Base-by-base conservation (phyloP, 441 rosid species). In the Brassica hybrid region DNA sequence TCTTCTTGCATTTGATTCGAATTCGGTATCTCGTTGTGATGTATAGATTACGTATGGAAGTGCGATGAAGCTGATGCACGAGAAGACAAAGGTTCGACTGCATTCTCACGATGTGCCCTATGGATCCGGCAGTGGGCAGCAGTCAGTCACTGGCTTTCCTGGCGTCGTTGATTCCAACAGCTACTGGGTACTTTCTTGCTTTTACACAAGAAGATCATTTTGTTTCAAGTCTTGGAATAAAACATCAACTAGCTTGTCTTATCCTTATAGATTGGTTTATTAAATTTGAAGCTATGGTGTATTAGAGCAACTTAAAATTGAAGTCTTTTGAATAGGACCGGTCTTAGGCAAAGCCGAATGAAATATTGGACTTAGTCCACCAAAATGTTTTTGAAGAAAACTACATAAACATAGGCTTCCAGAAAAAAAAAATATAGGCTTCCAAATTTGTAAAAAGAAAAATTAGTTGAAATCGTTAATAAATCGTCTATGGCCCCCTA, bases 61-160 rank as follows among this genome's bases (percentile, higher is more conserved):
- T 36, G 91, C 86, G 78, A 74, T 96, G 12, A 96, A 96, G 91
- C 80, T 94, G 84, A 90, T 88, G 97, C 99, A 96, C 30, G 98
- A 96, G 86, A 89, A 76, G 83, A 94, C 99, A 0, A 94, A 83
- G 66, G 84, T 80, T 70, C 76, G 99, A 79, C 74, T 96, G 41
- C 98, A 94, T 84, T 96, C 99, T 3, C 99, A 96, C 57, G 99
- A 96, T 48, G 99, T 96, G 70, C 99, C 98, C 0, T 96, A 94
- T 18, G 99, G 99, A 41, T 91, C 99, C 18, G 99, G 99, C 14
- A 94, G 98, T 75, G 98, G 98, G 45, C 99, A 96, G 83, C 99
- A 96, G 76, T 96, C 99, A 3, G 98, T 96, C 25, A 96, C 99
- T 6, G 92, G 94, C 54, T 96, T 88, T 78, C 91, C 97, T 5